Base-by-base conservation (phyloP, 768 basidiomycete species). In the Hortiboletus flavorubellus region DNA sequence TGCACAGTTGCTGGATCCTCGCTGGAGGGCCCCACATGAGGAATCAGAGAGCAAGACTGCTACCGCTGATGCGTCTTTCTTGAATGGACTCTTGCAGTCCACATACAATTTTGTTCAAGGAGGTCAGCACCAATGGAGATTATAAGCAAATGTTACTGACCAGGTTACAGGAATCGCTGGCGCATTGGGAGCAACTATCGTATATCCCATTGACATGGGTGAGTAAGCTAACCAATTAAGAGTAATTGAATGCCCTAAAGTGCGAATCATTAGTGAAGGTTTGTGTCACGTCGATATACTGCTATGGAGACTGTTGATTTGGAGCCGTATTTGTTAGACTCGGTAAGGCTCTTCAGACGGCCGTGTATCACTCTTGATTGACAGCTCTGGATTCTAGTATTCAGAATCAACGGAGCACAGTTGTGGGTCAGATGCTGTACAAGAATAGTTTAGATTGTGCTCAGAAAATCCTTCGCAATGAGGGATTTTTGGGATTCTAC, bases 401-500 rank as follows among this genome's bases (percentile, higher is more conserved):
- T 81, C 97, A 99, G 77, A 99, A 99, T 69, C 97, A 99, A 71
- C 86, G 97, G 14, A 93, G 87, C 59, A 93, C 90, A 7, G 91
- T 99, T 21, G 97, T 99, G 31, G 97, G 97, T 37, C 96, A 99
- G 73, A 76, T 98, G 65, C 73, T 98, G 43, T 99, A 99, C 78
- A 91, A 94, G 78, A 98, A 97, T 77, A 95, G 93, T 63, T 66
- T 90, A 37, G 97, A 99, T 67, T 99, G 97, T 68, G 89, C 94
- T 31, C 79, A 79, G 65, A 98, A 96, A 69, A 95, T 99, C 26
- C 86, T 98, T 71, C 82, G 85, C 51, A 97, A 97, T 66, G 97
- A 99, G 74, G 97, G 97, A 16, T 80, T 93, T 64, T 34, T 83
- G 0, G 97, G 97, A n/a, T 98, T 98, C 74, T 99, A 99, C 73